Evolutionary conservation across 495 filamentous ascomycete genomes (phyloP).

Genomic region (Xylaria palmicola): DNA sequence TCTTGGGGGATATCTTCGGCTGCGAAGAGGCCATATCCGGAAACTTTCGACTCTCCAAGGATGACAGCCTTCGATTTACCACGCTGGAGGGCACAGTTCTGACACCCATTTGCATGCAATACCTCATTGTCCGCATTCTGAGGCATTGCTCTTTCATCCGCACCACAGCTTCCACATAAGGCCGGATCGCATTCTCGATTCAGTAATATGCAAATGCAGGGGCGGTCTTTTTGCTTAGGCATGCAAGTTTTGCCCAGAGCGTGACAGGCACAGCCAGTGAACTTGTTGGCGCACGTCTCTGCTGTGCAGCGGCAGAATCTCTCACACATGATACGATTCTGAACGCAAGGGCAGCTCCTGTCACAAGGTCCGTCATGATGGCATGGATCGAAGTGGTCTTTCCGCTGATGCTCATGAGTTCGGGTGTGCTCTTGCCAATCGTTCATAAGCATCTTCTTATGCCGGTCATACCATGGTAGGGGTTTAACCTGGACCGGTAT

Average conservation of each 20-base stretch:
- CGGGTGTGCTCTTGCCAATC: slow-evolving; percentile 49
- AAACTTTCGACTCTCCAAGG: slow-evolving; percentile 60
- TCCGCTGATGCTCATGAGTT: slow-evolving; percentile 44
- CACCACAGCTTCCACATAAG: slow-evolving; percentile 65
- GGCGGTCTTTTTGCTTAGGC: slow-evolving; percentile 45
- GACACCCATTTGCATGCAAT: slow-evolving; percentile 51
- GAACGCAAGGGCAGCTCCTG: slow-evolving; percentile 55
- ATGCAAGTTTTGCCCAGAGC: slow-evolving; percentile 51
- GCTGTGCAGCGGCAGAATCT: slow-evolving; percentile 62
- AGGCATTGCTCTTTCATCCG: slow-evolving; percentile 60
- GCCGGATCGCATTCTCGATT: slow-evolving; percentile 73
- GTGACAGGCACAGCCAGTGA: slow-evolving; percentile 64
- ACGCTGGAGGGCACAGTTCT: slow-evolving; percentile 63
- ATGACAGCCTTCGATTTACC: slow-evolving; percentile 58
- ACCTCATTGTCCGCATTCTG: slow-evolving; percentile 54
- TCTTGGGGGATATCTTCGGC: slow-evolving; percentile 59
- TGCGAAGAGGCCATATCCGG: slow-evolving; percentile 65
- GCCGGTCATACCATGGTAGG: slow-evolving; percentile 47
- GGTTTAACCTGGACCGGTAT: slow-evolving; percentile 34
- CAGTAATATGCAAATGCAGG: slow-evolving; percentile 58
- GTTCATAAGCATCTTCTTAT: slow-evolving; percentile 44
- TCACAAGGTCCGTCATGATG: slow-evolving; percentile 48
- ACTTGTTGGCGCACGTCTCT: slow-evolving; percentile 59
- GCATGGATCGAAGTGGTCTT: slow-evolving; percentile 43
- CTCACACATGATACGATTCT: slow-evolving; percentile 60